These are phyloP conservation scores for Claviceps paspali DNA, from an alignment of 2,329 filamentous ascomycete genomes.

Conservation along the genomic window DNA sequence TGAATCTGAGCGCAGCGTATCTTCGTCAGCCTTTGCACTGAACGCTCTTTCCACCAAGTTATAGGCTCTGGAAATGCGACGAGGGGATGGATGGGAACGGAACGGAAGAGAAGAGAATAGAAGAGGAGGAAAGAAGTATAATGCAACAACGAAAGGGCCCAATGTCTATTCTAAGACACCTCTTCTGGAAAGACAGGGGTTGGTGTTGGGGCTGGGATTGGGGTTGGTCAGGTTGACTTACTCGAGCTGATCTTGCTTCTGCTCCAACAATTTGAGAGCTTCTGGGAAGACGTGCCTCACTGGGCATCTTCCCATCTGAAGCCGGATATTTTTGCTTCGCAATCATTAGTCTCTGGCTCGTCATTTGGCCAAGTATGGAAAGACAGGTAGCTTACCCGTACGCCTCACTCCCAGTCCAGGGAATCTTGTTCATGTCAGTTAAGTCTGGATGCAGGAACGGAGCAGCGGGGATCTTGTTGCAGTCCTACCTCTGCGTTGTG, in stretches of 20 bases:
- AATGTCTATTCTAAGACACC: too few species aligned
- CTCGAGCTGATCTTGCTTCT: constrained; percentile 52
- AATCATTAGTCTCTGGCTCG: constrained; percentile 11
- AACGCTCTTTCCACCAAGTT: neutral
- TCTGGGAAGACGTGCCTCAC: constrained; percentile 55
- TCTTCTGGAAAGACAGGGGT: too few species aligned
- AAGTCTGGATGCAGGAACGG: neutral
- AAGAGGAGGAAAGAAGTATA: neutral
- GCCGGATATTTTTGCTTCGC: constrained; percentile 49
- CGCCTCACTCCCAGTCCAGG: constrained; percentile 49
- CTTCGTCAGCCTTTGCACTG: neutral
- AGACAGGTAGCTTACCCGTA: constrained; percentile 28
- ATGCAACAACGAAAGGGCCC: too few species aligned
- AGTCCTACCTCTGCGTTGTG: constrained; percentile 50
- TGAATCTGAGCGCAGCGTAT: constrained; percentile 38
- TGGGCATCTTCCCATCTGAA: constrained; percentile 66
- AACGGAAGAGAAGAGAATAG: neutral
- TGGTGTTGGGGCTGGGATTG: too few species aligned
- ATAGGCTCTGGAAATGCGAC: too few species aligned
- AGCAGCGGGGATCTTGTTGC: neutral
- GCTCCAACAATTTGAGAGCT: constrained; percentile 47
- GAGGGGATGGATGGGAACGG: neutral
- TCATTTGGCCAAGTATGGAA: neutral
- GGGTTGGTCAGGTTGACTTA: too few species aligned
- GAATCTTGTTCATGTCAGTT: constrained; percentile 30